These are phyloP conservation scores for Calonectria leucothoes DNA, from an alignment of 2,329 filamentous ascomycete species.

Conservation along the genomic window DNA sequence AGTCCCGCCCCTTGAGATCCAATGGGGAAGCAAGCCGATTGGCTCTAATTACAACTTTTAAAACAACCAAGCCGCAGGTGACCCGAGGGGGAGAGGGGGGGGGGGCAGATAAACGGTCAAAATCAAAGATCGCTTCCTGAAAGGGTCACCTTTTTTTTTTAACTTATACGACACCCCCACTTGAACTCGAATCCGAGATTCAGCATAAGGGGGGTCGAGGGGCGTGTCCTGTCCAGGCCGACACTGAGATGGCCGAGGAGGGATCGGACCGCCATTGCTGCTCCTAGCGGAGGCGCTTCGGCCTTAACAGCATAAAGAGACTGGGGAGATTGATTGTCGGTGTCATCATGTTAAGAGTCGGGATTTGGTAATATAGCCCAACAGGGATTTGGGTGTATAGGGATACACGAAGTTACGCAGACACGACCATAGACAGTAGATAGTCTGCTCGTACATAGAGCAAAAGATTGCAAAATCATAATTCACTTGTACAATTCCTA, in stretches of 20 bases:
- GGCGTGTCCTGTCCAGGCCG: not conserved
- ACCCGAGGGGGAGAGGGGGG: not conserved
- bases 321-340: not conserved
- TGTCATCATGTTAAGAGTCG: not conserved
- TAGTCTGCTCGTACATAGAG: not conserved
- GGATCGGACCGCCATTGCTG: not conserved
- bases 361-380: not conserved
- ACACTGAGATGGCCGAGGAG: not conserved
- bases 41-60: not conserved
- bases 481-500: not conserved
- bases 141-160: not conserved
- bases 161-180: not conserved
- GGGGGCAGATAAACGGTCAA: not conserved
- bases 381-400: not conserved
- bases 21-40: not conserved
- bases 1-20: slow-evolving; percentile 32
- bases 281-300: not conserved
- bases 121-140: not conserved
- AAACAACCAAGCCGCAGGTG: not conserved
- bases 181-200: not conserved
- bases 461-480: slow-evolving; percentile 7
- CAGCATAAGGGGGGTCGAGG: not conserved
- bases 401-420: slow-evolving; percentile 16
- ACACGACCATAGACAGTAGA: slow-evolving; percentile 20
- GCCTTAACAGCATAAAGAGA: not conserved